These are phyloP conservation scores for Annulohypoxylon bovei DNA, from an alignment of 495 filamentous ascomycete genomes.

Conservation along the genomic window DNA sequence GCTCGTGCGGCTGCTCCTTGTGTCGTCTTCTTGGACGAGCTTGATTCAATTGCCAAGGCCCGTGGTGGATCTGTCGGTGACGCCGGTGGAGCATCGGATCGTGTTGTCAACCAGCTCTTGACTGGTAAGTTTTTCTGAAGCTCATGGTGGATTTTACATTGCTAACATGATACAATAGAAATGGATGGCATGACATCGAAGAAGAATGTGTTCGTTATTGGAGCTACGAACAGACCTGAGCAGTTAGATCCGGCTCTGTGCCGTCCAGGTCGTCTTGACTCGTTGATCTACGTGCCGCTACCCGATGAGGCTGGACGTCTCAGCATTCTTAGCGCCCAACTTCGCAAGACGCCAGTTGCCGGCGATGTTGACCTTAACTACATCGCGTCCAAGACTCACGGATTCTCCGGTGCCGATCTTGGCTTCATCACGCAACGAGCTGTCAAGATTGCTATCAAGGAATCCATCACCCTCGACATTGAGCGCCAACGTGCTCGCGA, in stretches of 20 bases:
- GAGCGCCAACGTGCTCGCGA: conserved; percentile 88
- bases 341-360: conserved; percentile 96
- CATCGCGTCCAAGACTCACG: conserved; percentile 97
- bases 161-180: conserved; percentile 70
- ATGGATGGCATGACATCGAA: conserved; percentile 99
- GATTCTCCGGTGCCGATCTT: conserved; percentile 99
- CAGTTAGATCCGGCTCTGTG: conserved; percentile 97
- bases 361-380: conserved; percentile 85
- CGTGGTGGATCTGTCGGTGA: conserved; percentile 97
- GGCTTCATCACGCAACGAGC: conserved; percentile 98
- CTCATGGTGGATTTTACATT: background rate
- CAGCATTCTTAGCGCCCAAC: conserved; percentile 91
- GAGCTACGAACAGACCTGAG: conserved; percentile 97
- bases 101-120: conserved; percentile 99
- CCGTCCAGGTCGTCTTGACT: conserved; percentile 98
- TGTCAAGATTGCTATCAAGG: conserved; percentile 99
- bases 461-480: conserved; percentile 90
- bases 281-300: conserved; percentile 95
- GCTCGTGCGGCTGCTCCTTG: conserved; percentile 97
- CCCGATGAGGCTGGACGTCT: conserved; percentile 89
- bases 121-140: conserved; percentile 73
- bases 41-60: conserved; percentile 99
- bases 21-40: conserved; percentile 97
- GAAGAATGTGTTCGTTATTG: conserved; percentile 99
- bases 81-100: conserved; percentile 97